A percentile compares a stretch with the other conserved stretches of the same genome.
Evolutionary conservation across 2,329 filamentous ascomycete genomes (phyloP).

Genomic region (Ophiostoma perfectum): DNA sequence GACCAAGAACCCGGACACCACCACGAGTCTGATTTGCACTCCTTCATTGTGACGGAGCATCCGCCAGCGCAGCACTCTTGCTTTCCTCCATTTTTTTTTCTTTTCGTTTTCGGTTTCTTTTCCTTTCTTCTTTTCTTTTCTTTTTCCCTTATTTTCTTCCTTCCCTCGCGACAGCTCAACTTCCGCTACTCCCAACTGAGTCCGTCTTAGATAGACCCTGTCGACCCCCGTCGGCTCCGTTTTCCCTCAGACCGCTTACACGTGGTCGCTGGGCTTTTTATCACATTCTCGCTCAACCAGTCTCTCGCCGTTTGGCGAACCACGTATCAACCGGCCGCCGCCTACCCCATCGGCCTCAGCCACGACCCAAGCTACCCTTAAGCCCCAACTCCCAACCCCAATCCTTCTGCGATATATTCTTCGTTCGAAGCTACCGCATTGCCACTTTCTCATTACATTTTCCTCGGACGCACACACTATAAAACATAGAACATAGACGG

Average conservation of each 20-base stretch:
- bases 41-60: constrained; percentile 2
- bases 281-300: not conserved
- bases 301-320: constrained; percentile 8
- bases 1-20: not conserved
- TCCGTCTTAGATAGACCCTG: not conserved
- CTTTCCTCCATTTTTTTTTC: not conserved
- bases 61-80: not conserved
- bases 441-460: no score
- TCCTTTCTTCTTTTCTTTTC: not conserved
- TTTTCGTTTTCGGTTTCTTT: not conserved
- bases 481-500: no score
- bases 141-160: not conserved
- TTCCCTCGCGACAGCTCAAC: not conserved
- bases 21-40: not conserved
- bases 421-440: not conserved
- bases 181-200: not conserved
- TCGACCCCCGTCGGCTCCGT: not conserved
- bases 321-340: constrained; percentile 16
- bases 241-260: not conserved
- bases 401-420: not conserved
- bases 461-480: no score
- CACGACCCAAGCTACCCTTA: constrained; percentile 7
- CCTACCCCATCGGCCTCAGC: constrained; percentile 11
- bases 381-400: not conserved
- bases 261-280: constrained; percentile 8